Evolutionary conservation across 2,329 filamentous ascomycete genomes (phyloP).

Genomic region (Domatiomyces catenatus): DNA sequence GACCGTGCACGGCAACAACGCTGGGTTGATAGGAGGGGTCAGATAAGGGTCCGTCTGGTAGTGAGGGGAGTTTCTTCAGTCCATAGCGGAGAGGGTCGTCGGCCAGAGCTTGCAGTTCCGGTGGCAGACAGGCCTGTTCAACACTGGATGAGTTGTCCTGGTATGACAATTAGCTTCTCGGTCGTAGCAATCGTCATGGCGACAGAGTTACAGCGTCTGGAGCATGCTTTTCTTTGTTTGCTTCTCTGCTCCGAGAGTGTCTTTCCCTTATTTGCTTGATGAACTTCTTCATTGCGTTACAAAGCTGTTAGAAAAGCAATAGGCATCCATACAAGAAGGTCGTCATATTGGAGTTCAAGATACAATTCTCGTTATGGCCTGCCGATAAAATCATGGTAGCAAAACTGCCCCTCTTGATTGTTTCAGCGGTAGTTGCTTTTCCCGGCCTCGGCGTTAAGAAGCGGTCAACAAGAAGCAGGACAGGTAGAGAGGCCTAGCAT

Average conservation of each 20-base stretch:
- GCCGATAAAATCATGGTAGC: too few relatives aligned
- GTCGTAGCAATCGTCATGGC: neutral
- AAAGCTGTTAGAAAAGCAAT: neutral
- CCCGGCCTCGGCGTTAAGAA: too few relatives aligned
- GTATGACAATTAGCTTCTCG: conserved; percentile 1
- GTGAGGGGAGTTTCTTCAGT: conserved; percentile 1
- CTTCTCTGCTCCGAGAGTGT: conserved; percentile 1
- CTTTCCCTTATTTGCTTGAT: conserved; percentile 1
- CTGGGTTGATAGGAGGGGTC: conserved; percentile 1
- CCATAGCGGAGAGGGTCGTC: conserved; percentile 2
- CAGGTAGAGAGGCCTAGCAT: too few relatives aligned
- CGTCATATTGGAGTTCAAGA: too few relatives aligned
- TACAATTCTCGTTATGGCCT: too few relatives aligned
- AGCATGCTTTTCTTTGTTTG: neutral
- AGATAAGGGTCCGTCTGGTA: conserved; percentile 2
- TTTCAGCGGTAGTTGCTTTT: too few relatives aligned
- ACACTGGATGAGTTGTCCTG: conserved; percentile 1
- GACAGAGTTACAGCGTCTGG: neutral
- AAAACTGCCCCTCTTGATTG: too few relatives aligned
- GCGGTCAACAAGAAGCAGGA: too few relatives aligned
- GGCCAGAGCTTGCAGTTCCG: conserved; percentile 3
- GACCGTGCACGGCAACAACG: conserved; percentile 8
- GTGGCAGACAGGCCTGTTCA: conserved; percentile 1
- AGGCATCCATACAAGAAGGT: too few relatives aligned
- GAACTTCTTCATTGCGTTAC: conserved; percentile 2